Base-by-base conservation (phyloP, 208 protist genomes). In the Leishmania guyanensis region DNA sequence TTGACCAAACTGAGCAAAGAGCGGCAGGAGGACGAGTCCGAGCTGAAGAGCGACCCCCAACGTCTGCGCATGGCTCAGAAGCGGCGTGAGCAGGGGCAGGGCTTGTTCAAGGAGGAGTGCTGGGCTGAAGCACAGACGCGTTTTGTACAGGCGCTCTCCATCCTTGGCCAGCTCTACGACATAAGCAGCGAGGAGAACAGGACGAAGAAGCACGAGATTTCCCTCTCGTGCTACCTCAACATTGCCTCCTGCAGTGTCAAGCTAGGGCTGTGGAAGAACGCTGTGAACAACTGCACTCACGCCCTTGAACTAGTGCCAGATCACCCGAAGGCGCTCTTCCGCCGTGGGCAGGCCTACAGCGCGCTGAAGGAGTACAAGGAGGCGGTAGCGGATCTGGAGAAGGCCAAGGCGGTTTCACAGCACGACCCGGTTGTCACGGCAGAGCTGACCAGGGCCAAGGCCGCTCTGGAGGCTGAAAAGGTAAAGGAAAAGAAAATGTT, bases 161-260 rank as follows among this genome's bases (percentile, higher is more conserved):
- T 89, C 43, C 81, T 94, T 5, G 87, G 89, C 36, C 82, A 94
- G 78, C 84, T 96, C 26, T 94, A 94, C 85, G 91, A 96, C 88
- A 77, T 79, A 6, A 84, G 76, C 48, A 88, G 80, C 66, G 88
- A 89, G 75, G 89, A 94, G 81, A 93, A 86, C 83, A 83, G 79
- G 80, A 75, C 69, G 10, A 85, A 86, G 80, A 89, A 88, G 74
- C 72, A 62, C 58, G 86, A 89, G 69, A 93, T 94, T 43, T 83
- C 88, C n/a, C 90, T 96, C 29, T 93, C 89, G 48, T 96, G 92
- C 85, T 88, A 96, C 84, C 84, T 96, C 65, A 96, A 96, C 85
- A 96, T 94, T 53, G 89, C 92, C 72, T 92, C 89, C 36, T 93
- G 90, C 84, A 91, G 87, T 75, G 86, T 93, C 22, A 94, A 94